These are phyloP conservation scores for Pyrenochaeta sp. DNA, from an alignment of 2,329 filamentous ascomycete species.

Conservation along the genomic window DNA sequence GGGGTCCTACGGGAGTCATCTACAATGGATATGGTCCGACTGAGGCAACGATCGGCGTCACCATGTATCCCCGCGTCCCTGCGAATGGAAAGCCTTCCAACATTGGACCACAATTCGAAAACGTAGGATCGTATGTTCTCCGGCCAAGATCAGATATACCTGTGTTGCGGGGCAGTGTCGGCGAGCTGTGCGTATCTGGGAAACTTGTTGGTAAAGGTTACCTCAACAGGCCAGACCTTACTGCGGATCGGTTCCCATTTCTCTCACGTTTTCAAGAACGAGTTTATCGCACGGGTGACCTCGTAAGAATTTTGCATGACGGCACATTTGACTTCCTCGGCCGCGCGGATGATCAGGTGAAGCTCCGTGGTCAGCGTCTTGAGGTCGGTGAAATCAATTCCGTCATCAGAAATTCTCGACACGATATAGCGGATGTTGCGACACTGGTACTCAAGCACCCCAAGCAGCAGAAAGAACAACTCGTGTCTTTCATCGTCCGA, in stretches of 20 bases:
- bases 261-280: conserved; percentile 56
- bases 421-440: conserved; percentile 70
- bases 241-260: conserved; percentile 75
- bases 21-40: conserved; percentile 93
- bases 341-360: conserved; percentile 89
- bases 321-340: conserved; percentile 87
- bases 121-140: conserved; percentile 85
- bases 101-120: conserved; percentile 85
- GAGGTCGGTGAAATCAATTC: conserved; percentile 94
- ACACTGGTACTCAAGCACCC: conserved; percentile 78
- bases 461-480: conserved; percentile 78
- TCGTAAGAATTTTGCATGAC: conserved; percentile 82
- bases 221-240: conserved; percentile 80
- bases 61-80: conserved; percentile 85
- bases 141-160: conserved; percentile 72
- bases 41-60: conserved; percentile 90
- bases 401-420: conserved; percentile 70
- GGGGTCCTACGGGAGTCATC: conserved; percentile 81
- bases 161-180: conserved; percentile 78
- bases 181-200: conserved; percentile 88
- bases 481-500: conserved; percentile 74
- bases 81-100: conserved; percentile 82
- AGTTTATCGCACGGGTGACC: conserved; percentile 87
- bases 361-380: conserved; percentile 85
- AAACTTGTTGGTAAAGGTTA: conserved; percentile 90